These are phyloP conservation scores for Yamagishiella unicocca DNA, from an alignment of 139 green algal genomes.

Conservation along the genomic window DNA sequence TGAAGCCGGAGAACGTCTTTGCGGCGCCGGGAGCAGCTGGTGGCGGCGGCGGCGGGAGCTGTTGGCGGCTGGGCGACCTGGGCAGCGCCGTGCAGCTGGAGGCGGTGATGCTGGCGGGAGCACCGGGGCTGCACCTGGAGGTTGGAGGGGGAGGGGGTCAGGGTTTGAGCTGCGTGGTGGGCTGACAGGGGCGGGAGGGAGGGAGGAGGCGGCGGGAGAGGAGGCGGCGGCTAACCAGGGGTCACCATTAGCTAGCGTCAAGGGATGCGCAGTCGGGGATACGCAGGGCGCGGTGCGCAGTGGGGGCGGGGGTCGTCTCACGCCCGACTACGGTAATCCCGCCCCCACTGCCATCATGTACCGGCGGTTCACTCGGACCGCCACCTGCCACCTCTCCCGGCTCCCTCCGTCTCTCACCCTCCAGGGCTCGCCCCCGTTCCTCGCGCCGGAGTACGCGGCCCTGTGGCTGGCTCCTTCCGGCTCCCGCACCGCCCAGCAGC, in stretches of 20 bases:
- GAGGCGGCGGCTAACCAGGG: too few relatives aligned
- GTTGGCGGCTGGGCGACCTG: constrained; percentile 23
- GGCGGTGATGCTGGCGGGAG: background rate
- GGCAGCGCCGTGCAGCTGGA: constrained; percentile 11
- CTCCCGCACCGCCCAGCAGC: background rate
- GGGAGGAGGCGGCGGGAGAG: too few relatives aligned
- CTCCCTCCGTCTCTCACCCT: background rate
- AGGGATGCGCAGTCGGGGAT: too few relatives aligned
- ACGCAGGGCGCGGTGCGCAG: too few relatives aligned
- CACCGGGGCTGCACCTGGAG: constrained; percentile 10
- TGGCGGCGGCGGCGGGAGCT: background rate
- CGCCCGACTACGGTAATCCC: too few relatives aligned
- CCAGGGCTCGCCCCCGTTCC: constrained; percentile 15
- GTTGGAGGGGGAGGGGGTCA: too few relatives aligned
- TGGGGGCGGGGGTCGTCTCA: too few relatives aligned
- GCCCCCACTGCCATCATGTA: too few relatives aligned
- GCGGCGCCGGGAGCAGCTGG: background rate
- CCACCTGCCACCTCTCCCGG: background rate
- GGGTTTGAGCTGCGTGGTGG: too few relatives aligned
- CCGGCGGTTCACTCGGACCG: too few relatives aligned
- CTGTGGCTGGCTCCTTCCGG: background rate
- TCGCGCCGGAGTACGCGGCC: constrained; percentile 26
- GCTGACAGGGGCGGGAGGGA: too few relatives aligned
- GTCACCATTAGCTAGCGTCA: too few relatives aligned
- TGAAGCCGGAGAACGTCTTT: constrained; percentile 27